Evolutionary conservation across 768 basidiomycete genomes (phyloP), one percentile per base, ranked within the genome.

Genomic region (Leccinum broughii): DNA sequence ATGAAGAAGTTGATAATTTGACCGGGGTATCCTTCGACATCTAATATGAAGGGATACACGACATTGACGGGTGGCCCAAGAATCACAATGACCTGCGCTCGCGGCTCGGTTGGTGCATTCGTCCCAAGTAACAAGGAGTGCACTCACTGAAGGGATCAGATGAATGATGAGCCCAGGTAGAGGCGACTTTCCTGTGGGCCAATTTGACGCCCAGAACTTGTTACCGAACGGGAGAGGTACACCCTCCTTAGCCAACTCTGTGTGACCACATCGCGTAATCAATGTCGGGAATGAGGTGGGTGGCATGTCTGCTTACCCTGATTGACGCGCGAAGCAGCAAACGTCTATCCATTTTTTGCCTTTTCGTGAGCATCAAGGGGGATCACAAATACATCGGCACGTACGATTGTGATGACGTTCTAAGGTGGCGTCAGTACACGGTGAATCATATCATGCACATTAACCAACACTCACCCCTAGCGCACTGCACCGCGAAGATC

Each of bases 241-340:
- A 1, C 85, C 85, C 66, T 85, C 85, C 61, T 86, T 86, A 5
- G 85, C 85, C 4, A 86, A 78, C 55, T 86, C 85, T 81, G 56
- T 34, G n/a, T 35, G 28, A 11, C 17, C 10, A 24, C 0, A 17
- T 10, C 1, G 28, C 20, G 2, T 17, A 4, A 34, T 39, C 13
- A 9, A 32, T 13, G 2, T 8, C 3, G 14, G 39, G 50, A 17
- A 39, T 3, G 1, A 9, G 13, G 20, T 6, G 4, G 7, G 3
- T 3, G 13, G 11, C 0, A 20, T 8, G 34, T 22, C 14, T 37
- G 0, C 54, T 26, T n/a, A 76, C 80, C 79, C 74, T 85, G 85
- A 58, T 85, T 85, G 3, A 86, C 76, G 17, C 81, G 78, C 0
- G 81, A 70, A 3, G 81, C 77, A 13, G 81, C 72, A 63, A 83